phyloP scores from a whole-genome alignment of 768 basidiomycete genomes.

The Cubamyces lactineus region DNA sequence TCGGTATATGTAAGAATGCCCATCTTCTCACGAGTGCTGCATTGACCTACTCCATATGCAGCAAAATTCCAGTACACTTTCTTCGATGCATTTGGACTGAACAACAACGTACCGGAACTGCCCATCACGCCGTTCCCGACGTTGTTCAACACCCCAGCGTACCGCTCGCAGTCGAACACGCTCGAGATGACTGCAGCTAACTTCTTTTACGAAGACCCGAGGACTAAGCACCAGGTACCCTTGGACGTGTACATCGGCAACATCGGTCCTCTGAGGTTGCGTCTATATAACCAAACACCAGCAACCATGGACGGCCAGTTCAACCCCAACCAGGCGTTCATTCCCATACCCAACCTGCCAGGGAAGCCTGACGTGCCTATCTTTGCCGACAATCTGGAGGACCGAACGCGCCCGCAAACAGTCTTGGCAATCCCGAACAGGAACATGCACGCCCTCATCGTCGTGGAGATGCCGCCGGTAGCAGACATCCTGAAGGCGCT shows the following conservation, averaged over 20 bases:
- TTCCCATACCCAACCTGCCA: slow-evolving; percentile 39
- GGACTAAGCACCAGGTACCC: slow-evolving; percentile 63
- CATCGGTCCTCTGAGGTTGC: slow-evolving; percentile 80
- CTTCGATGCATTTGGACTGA: slow-evolving; percentile 86
- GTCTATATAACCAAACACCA: slow-evolving; percentile 73
- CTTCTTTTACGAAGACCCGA: slow-evolving; percentile 81
- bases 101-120: slow-evolving; percentile 71
- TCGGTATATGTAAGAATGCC: slow-evolving; percentile 80
- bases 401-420: background rate
- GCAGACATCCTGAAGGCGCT: slow-evolving; percentile 77
- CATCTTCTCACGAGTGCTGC: slow-evolving; percentile 9
- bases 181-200: slow-evolving; percentile 86
- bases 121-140: slow-evolving; percentile 92
- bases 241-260: slow-evolving; percentile 90
- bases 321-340: slow-evolving; percentile 44
- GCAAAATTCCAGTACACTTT: slow-evolving; percentile 96
- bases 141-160: slow-evolving; percentile 77
- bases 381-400: slow-evolving; percentile 7
- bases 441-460: slow-evolving; percentile 78
- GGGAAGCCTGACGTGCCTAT: slow-evolving; percentile 19
- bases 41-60: slow-evolving; percentile 35
- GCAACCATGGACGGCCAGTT: slow-evolving; percentile 55
- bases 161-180: slow-evolving; percentile 62
- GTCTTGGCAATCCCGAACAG: slow-evolving; percentile 38
- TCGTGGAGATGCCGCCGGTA: slow-evolving; percentile 83